phyloP scores from a whole-genome alignment of 1,284 basidiomycete species.

The Ustilago xerochloae region DNA sequence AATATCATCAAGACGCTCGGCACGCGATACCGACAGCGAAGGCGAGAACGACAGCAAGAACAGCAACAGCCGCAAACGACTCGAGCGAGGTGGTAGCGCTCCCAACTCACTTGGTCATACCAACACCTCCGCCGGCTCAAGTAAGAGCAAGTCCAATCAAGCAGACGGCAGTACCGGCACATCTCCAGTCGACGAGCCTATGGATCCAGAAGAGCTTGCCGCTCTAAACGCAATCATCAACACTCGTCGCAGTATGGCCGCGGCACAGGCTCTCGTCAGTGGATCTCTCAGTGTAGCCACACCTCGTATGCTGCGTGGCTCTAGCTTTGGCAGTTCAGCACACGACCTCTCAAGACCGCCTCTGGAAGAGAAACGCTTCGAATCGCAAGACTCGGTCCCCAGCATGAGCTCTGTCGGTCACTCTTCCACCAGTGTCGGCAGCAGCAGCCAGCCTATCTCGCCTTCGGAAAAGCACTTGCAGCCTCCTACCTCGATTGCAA shows the following conservation, averaged over 20 bases:
- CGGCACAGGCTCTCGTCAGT: slow-evolving; percentile 63
- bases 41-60: not conserved
- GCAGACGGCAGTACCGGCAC: slow-evolving; percentile 7
- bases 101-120: not conserved
- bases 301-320: slow-evolving; percentile 18
- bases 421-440: slow-evolving; percentile 30
- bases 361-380: slow-evolving; percentile 33
- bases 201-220: slow-evolving; percentile 66
- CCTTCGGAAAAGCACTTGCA: slow-evolving; percentile 15
- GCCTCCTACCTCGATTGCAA: not conserved
- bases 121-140: not conserved
- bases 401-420: slow-evolving; percentile 45
- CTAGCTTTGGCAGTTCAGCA: slow-evolving; percentile 36
- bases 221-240: slow-evolving; percentile 68
- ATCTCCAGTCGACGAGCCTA: slow-evolving; percentile 37
- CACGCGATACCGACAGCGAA: slow-evolving; percentile 14
- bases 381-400: slow-evolving; percentile 46
- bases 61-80: not conserved
- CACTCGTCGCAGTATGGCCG: slow-evolving; percentile 64
- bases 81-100: slow-evolving; percentile 3
- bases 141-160: slow-evolving; percentile 3
- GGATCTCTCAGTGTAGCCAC: slow-evolving; percentile 42
- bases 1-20: slow-evolving; percentile 15
- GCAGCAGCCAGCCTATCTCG: slow-evolving; percentile 22
- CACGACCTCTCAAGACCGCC: slow-evolving; percentile 26